Evolutionary conservation across 345 rosid genomes (phyloP).

Genomic region (Brassica napus): Da-Ae NC_063452.1:57556001-57556500

Average conservation of each 20-base stretch:
- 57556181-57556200: neutral
- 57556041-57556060: conserved; percentile 7
- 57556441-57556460: conserved; percentile 15
- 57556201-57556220: conserved; percentile 14
- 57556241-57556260: conserved; percentile 40
- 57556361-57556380: conserved; percentile 24
- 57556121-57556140: neutral
- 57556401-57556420: conserved; percentile 21
- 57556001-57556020: neutral
- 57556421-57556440: conserved; percentile 16
- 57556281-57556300: conserved; percentile 16
- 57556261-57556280: conserved; percentile 35
- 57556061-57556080: conserved; percentile 1
- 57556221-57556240: conserved; percentile 34
- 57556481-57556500: conserved; percentile 13
- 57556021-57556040: conserved; percentile 12
- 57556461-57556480: conserved; percentile 7
- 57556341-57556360: conserved; percentile 25
- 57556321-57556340: conserved; percentile 25
- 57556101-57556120: conserved; percentile 13
- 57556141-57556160: neutral
- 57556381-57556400: conserved; percentile 22
- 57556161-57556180: neutral
- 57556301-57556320: conserved; percentile 31
- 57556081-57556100: neutral